Evolutionary conservation across 1,284 basidiomycete genomes (phyloP), one percentile per base, ranked within the genome.

Genomic region (Ganoderma meredithae): DNA sequence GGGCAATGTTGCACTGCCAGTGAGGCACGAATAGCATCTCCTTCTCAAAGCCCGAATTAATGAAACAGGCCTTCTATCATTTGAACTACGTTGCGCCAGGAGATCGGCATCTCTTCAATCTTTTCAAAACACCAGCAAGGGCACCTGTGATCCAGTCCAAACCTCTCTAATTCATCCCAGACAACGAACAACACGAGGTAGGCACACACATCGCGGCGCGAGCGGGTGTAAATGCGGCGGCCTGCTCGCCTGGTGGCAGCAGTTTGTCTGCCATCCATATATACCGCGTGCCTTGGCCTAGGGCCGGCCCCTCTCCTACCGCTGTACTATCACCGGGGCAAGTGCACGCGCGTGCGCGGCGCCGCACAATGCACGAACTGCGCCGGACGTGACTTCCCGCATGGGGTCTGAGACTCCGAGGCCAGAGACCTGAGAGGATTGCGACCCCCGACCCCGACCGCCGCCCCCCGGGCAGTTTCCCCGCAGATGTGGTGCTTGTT

Each of bases 361-460:
- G 55, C 55, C 55, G 55, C 55, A 19, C 15, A 58, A 58, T 39
- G 36, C 8, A 58, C 55, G 55, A 58, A 39, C 55, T 39, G 33
- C 55, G 33, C 55, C 55, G 55, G 55, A n/a, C 55, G 19, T 19
- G 19, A 19, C 19, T 39, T 58, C 55, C 55, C 33, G n/a, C 27
- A 22, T 39, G 33, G 10, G 36, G 36, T 39, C 36, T 9, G 36
- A 39, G 36, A 39, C 36, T 39, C 36, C 36, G 36, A 39, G 36
- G 36, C 10, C 36, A 39, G 36, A 39, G 36, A 39, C 36, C 31
- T 31, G 1, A 39, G 36, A 39, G 36, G 22, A 52, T 25, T 52
- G 47, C 22, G 47, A 27, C 47, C 47, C 8, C 47, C 47, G 47
- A n/a, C 31, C 3, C 2, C 31, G 31, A 31, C 31, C 3, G 2